Evolutionary conservation across 345 rosid species (phyloP).

Genomic region (Sisymbrium altissimum): DNA sequence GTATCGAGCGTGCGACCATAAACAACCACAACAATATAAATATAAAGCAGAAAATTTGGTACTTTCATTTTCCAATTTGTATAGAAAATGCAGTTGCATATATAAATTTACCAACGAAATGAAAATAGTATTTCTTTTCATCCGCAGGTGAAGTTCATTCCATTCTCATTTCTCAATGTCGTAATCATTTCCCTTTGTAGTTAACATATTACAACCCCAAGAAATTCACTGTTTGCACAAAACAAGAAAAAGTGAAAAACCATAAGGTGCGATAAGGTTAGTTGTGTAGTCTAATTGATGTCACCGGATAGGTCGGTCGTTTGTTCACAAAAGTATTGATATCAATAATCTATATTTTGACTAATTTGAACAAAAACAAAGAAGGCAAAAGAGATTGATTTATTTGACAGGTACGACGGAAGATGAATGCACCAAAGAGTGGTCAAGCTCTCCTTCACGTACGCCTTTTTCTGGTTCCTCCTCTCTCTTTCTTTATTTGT

Average conservation of each 20-base stretch:
- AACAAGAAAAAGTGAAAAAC: neutral
- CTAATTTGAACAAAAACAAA: neutral
- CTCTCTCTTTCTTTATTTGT: neutral
- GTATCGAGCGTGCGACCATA: too few relatives aligned
- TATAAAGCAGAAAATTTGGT: neutral
- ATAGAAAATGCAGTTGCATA: neutral
- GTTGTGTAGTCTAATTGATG: too few relatives aligned
- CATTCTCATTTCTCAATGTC: too few relatives aligned
- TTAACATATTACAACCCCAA: neutral
- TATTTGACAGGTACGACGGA: constrained; percentile 2
- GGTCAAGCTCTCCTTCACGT: constrained; percentile 1
- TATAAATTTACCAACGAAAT: neutral
- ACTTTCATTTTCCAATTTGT: neutral
- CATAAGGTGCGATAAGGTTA: neutral
- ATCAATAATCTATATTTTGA: neutral
- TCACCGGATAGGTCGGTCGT: neutral
- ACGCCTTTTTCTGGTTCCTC: neutral
- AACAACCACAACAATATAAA: neutral
- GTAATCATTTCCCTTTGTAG: neutral
- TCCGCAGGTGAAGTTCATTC: too few relatives aligned
- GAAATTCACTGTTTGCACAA: neutral
- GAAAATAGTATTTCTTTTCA: neutral
- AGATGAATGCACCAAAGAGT: constrained; percentile 14
- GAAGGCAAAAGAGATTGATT: neutral
- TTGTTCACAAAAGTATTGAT: neutral